Base-by-base conservation (phyloP, 108 stramenopile species). In the Pseudonitzschia multiseries region DNA sequence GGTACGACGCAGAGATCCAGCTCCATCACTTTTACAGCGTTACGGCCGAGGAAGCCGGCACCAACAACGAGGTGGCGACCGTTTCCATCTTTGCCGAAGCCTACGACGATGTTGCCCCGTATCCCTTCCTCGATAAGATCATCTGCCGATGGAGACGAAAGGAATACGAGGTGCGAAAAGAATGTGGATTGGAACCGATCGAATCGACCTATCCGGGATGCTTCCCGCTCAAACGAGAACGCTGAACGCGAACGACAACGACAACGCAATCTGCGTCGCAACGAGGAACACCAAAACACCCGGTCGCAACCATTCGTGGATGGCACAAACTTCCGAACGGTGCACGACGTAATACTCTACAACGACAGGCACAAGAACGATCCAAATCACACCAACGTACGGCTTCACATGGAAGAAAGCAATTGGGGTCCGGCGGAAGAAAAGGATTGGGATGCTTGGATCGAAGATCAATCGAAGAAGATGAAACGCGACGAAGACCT, bases 1-100 rank as follows among this genome's bases (percentile, higher is more conserved):
- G 75, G 31, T 85, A 85, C 71, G 84, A 75, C 57, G 84, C 84
- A 12, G 84, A 85, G 69, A 63, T 84, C 12, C 59, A 67, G 33
- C 72, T 84, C 29, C 46, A 72, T 20, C 80, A 80, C 64, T 81
- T 76, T 29, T 81, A 81, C 52, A 50, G 69, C 8, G 69, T 43
- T 2, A 57, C 69, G 20, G 53, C 69, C 54, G 33, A 14, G 61
- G 61, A 62, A n/a, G 61, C 61, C 29, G 61, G 61, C 15, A 40
- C 18, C 29, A 60, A 62, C 44, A 71, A 77, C 22, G 70, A 85
- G 73, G 21, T 82, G 26, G 84, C 74, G 29, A 76, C 65, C 33
- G 73, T 85, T 0, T 42, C 72, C 10, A 67, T 85, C 41, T 85
- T 82, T 57, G 41, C 76, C n/a, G 51, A 85, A 57, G 80, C 60